Evolutionary conservation across 305 asterid genomes (phyloP), one percentile per base, ranked within the genome.

Genomic region (Fraxinus latifolia): DNA sequence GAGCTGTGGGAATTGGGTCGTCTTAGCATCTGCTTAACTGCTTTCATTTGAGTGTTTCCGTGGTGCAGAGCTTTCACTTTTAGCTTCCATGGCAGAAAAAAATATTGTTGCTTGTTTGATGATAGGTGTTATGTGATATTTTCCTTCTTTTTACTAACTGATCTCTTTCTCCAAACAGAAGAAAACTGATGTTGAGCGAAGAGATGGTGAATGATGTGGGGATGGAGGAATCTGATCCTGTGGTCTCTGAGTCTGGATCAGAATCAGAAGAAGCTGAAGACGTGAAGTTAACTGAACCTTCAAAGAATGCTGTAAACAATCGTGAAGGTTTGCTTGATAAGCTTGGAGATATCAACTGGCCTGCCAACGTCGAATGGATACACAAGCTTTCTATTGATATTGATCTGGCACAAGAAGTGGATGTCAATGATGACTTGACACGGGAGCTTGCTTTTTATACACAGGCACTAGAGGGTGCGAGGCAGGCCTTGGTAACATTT

Each of bases 391-490:
- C 93, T 0, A 2, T 95, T 11, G 90, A 90, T 44, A 83, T 91
- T 33, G 86, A 85, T 34, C 90, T 86, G 77, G 95, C 89, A 27
- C 90, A 89, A 84, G 91, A 87, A 82, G 90, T 95, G 73, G 94
- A 92, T 62, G 95, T 91, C 87, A 91, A 95, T 17, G 98, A 95
- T 73, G 97, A 93, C 83, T 85, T 92, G 79, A 88, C 81, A 8
- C 90, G 97, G 44, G 99, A 95, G 82, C 90, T 92, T 32, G 90
- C 95, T 70, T 95, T 95, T 85, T 92, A 89, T 80, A 95, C 93
- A 0, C 99, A 95, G 77, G 97, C 94, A 29, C 90, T 95, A 5
- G 94, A 91, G 53, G 97, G 98, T 33, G 84, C 93, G 23, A 85
- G 95, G 60, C 86, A 90, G 81, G 96, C 91, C 0, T 83, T 90